Evolutionary conservation across 306 rosid genomes (phyloP), one percentile per base, ranked within the genome.

Genomic region (Trichosanthes cucumerina): DNA sequence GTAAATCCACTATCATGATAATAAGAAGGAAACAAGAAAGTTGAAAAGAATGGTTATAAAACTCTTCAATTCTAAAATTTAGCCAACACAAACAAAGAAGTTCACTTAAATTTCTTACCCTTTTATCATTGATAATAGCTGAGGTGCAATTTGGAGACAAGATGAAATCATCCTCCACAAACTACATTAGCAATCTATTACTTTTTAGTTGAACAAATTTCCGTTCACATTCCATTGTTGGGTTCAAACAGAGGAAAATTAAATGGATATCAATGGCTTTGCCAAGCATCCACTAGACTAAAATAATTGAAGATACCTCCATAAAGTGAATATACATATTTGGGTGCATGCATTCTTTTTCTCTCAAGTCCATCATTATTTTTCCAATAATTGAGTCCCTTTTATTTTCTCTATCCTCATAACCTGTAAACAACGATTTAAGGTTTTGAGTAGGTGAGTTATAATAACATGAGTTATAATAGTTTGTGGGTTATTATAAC

Each of bases 141-240:
- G 24, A 13, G 43, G 10, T 14, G 71, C 71, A 64, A 64, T 33
- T 64, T 64, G 73, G 28, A 38, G 49, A 36, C 73, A 65, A 36
- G 7, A 19, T 65, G 73, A 65, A 65, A 65, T 65, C 73, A 65
- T 65, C 13, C 13, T 65, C 73, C 73, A 65, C 46, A 65, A n/a
- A 4, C 73, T 65, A 36, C 44, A 63, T 63, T 19, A 65, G 28
- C 73, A 65, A 31, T 7, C 28, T 34, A 36, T 65, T 34, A 18
- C 19, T 38, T 7, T 28, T 38, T 36, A 36, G 73, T 65, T 65
- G 73, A 65, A 65, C 28, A 34, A 65, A 65, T 65, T 64, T 38
- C 73, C 73, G 28, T 31, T 28, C 39, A 60, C 68, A 60, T 58
- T 28, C n/a, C n/a, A 13, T 28, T 28, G 39, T 60, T 60, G 68